Percentiles rank a stretch among this genome's conserved stretches.
Evolutionary conservation across 257 asterid species (phyloP).

Genomic region (Capsicum baccatum): DNA sequence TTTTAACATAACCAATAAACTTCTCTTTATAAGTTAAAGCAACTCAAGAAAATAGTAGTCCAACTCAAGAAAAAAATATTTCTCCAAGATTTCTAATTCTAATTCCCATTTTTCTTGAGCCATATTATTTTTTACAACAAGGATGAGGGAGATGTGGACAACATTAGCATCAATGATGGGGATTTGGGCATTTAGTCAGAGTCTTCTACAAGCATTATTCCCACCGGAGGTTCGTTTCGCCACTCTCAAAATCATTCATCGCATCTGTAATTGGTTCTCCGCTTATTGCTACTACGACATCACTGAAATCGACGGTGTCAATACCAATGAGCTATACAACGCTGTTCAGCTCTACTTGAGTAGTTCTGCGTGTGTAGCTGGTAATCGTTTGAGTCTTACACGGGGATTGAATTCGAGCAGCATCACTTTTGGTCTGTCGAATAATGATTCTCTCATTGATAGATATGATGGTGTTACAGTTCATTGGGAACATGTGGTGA

Average conservation of each 20-base stretch:
- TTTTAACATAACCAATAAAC: too few species aligned
- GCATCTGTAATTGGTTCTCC: slow-evolving; percentile 46
- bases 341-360: slow-evolving; percentile 57
- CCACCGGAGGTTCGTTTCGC: slow-evolving; percentile 53
- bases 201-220: slow-evolving; percentile 45
- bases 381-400: slow-evolving; percentile 50
- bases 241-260: slow-evolving; percentile 42
- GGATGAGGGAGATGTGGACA: slow-evolving; percentile 53
- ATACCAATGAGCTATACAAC: slow-evolving; percentile 59
- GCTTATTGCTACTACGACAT: slow-evolving; percentile 55
- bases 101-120: too few species aligned
- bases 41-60: too few species aligned
- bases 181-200: slow-evolving; percentile 53
- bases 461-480: slow-evolving; percentile 41
- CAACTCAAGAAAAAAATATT: too few species aligned
- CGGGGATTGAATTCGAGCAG: slow-evolving; percentile 49
- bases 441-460: slow-evolving; percentile 48
- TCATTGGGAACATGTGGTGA: slow-evolving; percentile 54
- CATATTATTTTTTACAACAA: too few species aligned
- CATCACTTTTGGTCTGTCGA: slow-evolving; percentile 54
- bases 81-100: too few species aligned
- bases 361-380: slow-evolving; percentile 44
- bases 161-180: slow-evolving; percentile 56
- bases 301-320: slow-evolving; percentile 55
- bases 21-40: too few species aligned